These are phyloP conservation scores for Cercospora brassicicola DNA, from an alignment of 2,329 filamentous ascomycete genomes.

Conservation along the genomic window DNA sequence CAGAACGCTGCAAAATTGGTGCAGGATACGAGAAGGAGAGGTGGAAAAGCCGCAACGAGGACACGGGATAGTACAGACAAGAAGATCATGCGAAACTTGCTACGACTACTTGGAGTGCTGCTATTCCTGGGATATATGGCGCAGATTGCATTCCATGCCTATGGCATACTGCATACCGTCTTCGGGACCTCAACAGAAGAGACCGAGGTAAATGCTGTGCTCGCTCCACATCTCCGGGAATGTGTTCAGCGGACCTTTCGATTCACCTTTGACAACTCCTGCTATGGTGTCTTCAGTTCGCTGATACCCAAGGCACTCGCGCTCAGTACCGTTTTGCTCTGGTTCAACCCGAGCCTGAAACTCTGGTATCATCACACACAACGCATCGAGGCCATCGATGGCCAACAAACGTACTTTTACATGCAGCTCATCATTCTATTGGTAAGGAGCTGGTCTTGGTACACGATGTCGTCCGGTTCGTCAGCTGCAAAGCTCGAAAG, in stretches of 20 bases:
- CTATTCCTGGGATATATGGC: conserved; percentile 27
- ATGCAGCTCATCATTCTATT: conserved; percentile 62
- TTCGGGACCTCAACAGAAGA: conserved; percentile 5
- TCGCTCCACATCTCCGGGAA: conserved; percentile 21
- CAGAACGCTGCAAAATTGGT: conserved; percentile 60
- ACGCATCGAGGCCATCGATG: conserved; percentile 32
- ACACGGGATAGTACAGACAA: conserved; percentile 47
- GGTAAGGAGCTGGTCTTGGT: conserved; percentile 51
- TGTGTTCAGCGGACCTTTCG: conserved; percentile 21
- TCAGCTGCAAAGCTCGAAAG: conserved; percentile 27
- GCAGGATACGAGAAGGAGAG: conserved; percentile 59
- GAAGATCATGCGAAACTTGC: conserved; percentile 33
- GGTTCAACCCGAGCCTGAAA: conserved; percentile 39
- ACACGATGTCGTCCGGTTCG: conserved; percentile 33
- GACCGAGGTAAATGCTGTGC: conserved; percentile 12
- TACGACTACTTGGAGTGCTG: conserved; percentile 27
- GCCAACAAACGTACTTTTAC: conserved; percentile 63
- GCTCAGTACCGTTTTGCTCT: conserved; percentile 29
- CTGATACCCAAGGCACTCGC: conserved; percentile 32
- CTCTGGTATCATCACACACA: conserved; percentile 35
- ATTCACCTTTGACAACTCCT: conserved; percentile 26
- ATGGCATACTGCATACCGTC: conserved; percentile 25
- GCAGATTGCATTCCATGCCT: conserved; percentile 35
- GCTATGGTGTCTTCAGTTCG: conserved; percentile 28
- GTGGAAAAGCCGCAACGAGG: conserved; percentile 43